A percentile compares a stretch with the other conserved stretches of the same genome.
Evolutionary conservation across 2,329 filamentous ascomycete species (phyloP).

Genomic region (Coniosporium tulheliwenetii): DNA sequence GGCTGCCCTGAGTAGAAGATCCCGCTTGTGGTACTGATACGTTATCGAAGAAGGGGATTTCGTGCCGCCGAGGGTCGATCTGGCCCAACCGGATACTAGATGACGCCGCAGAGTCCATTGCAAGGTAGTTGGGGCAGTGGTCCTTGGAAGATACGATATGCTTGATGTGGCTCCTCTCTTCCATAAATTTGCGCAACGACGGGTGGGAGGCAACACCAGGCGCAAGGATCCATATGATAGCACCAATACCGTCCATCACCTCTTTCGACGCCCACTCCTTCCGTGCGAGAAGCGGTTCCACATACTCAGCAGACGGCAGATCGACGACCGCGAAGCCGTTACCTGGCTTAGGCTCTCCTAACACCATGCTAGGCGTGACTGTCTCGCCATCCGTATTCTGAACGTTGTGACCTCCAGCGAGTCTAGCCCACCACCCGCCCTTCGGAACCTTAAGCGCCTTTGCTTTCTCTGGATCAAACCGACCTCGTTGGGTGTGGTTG

Average conservation of each 20-base stretch:
- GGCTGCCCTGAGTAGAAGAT: conserved; percentile 1
- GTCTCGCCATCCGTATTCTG: conserved; percentile 46
- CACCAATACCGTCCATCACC: conserved; percentile 51
- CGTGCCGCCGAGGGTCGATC: conserved; percentile 61
- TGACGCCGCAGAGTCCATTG: conserved; percentile 49
- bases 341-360: conserved; percentile 52
- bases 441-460: conserved; percentile 46
- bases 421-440: conserved; percentile 39
- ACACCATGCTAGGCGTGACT: conserved; percentile 75
- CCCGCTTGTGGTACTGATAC: conserved; percentile 23
- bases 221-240: conserved; percentile 72
- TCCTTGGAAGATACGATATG: conserved; percentile 70
- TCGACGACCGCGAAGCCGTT: conserved; percentile 68
- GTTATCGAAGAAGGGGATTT: conserved; percentile 51
- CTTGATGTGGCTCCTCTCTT: conserved; percentile 40
- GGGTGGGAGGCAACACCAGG: conserved; percentile 47
- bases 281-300: conserved; percentile 52
- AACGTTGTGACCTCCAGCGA: conserved; percentile 51
- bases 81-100: conserved; percentile 54
- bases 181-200: conserved; percentile 54
- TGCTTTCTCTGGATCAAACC: conserved; percentile 56
- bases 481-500: conserved; percentile 60
- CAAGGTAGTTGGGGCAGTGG: conserved; percentile 57
- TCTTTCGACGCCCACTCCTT: conserved; percentile 53
- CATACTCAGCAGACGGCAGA: conserved; percentile 53